Conservation (phyloP, 2,329 filamentous ascomycete genomes). For the Neobulgaria alba region DNA sequence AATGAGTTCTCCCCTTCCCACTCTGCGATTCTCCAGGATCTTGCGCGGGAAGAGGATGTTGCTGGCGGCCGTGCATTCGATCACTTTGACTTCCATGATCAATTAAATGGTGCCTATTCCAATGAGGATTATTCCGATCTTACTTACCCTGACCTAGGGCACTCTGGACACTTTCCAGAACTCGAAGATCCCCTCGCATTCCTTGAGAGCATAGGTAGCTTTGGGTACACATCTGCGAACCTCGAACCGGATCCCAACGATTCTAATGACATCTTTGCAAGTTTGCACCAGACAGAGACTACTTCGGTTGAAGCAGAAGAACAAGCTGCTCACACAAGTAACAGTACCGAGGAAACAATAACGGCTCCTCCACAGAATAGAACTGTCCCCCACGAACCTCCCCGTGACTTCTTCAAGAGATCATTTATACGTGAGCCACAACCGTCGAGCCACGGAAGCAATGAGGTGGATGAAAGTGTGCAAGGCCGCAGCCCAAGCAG, state of each 20-base stretch:
- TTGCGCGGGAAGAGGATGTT: too few species aligned
- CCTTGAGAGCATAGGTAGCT: constrained; percentile 22
- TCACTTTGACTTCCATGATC: too few species aligned
- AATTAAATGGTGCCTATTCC: constrained; percentile 10
- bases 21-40: constrained; percentile 2
- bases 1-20: too few species aligned
- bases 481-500: not conserved
- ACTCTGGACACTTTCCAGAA: constrained; percentile 13
- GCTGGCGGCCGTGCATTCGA: too few species aligned
- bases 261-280: constrained; percentile 22
- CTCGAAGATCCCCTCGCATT: constrained; percentile 20
- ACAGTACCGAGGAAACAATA: not conserved
- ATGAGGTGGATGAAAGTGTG: not conserved
- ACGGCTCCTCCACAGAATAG: not conserved
- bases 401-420: constrained; percentile 3
- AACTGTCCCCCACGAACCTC: not conserved
- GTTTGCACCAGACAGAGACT: constrained; percentile 21
- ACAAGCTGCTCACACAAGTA: constrained; percentile 3
- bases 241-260: constrained; percentile 2
- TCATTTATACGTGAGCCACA: constrained; percentile 2
- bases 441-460: constrained; percentile 5
- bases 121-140: constrained; percentile 7
- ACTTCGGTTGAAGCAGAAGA: constrained; percentile 19
- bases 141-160: constrained; percentile 16
- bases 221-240: constrained; percentile 10